These are phyloP conservation scores for Alternaria sp. DNA, from an alignment of 2,329 filamentous ascomycete genomes.

Conservation along the genomic window DNA sequence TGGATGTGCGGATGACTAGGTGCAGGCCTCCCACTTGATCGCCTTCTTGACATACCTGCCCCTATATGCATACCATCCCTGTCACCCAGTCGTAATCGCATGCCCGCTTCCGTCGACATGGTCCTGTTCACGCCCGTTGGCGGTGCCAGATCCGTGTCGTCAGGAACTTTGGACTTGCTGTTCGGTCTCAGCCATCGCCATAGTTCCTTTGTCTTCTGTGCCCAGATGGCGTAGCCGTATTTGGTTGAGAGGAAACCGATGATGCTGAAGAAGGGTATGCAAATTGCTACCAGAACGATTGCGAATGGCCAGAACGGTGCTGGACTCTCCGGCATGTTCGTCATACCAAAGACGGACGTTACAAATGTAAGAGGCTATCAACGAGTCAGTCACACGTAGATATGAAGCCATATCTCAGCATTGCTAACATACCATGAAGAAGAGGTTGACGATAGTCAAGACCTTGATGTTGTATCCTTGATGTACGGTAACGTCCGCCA, in stretches of 20 bases:
- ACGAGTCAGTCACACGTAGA: background rate
- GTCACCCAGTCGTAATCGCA: slow-evolving; percentile 22
- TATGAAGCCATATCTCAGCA: background rate
- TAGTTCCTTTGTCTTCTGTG: slow-evolving; percentile 37
- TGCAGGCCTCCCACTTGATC: slow-evolving; percentile 21
- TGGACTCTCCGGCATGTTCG: slow-evolving; percentile 54
- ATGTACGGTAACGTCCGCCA: slow-evolving; percentile 60
- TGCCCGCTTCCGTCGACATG: slow-evolving; percentile 41
- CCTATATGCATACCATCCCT: background rate
- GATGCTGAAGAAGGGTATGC: slow-evolving; percentile 58
- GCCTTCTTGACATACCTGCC: slow-evolving; percentile 6
- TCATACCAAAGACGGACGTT: slow-evolving; percentile 67
- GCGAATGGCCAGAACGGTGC: slow-evolving; percentile 52
- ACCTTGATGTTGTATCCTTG: slow-evolving; percentile 70
- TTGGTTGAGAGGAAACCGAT: slow-evolving; percentile 57
- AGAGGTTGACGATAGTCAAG: slow-evolving; percentile 67
- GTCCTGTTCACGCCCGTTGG: slow-evolving; percentile 28
- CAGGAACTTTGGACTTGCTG: slow-evolving; percentile 7
- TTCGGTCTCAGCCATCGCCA: slow-evolving; percentile 41
- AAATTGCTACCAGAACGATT: slow-evolving; percentile 54
- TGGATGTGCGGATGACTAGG: slow-evolving; percentile 42
- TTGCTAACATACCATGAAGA: slow-evolving; percentile 58
- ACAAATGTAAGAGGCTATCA: slow-evolving; percentile 65
- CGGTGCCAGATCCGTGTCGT: slow-evolving; percentile 18
- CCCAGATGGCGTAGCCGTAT: slow-evolving; percentile 52